Conservation (phyloP, 2,329 filamentous ascomycete species). For the Tolypocladium tropicale region DNA sequence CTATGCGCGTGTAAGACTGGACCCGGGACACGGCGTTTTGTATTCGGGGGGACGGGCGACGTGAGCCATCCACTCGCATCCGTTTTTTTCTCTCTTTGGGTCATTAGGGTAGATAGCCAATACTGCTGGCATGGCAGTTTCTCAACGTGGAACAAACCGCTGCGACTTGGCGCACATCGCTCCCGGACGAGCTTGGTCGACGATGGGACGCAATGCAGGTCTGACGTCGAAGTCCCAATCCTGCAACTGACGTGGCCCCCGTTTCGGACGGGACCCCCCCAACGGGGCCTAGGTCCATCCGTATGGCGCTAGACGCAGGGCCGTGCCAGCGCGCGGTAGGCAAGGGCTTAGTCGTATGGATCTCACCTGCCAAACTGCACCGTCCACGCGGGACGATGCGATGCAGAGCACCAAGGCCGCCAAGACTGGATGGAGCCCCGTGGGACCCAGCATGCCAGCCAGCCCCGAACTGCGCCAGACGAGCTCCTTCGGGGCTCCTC, state of each 20-base stretch:
- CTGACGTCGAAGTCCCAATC: not conserved
- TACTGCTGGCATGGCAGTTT: no score
- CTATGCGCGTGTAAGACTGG: not conserved
- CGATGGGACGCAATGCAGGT: not conserved
- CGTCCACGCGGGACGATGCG: not conserved
- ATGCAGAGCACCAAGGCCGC: not conserved
- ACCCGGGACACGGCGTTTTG: not conserved
- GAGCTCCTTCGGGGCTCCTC: not conserved
- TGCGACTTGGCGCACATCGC: not conserved
- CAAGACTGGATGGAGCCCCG: not conserved
- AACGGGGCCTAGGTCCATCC: no score
- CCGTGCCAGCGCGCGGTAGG: no score
- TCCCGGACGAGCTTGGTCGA: not conserved
- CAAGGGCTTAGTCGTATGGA: no score
- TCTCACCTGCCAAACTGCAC: no score
- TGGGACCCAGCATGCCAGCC: not conserved
- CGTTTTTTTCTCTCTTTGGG: no score
- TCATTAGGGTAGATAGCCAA: no score
- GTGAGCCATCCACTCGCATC: no score
- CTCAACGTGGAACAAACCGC: not conserved
- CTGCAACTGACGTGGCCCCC: not conserved
- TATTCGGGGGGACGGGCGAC: not conserved
- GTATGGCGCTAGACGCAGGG: no score
- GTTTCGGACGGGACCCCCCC: not conserved
- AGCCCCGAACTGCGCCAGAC: not conserved